These are phyloP conservation scores for Komagataella pseudopastoris DNA, from an alignment of 805 yeast genomes.

Conservation along the genomic window DNA sequence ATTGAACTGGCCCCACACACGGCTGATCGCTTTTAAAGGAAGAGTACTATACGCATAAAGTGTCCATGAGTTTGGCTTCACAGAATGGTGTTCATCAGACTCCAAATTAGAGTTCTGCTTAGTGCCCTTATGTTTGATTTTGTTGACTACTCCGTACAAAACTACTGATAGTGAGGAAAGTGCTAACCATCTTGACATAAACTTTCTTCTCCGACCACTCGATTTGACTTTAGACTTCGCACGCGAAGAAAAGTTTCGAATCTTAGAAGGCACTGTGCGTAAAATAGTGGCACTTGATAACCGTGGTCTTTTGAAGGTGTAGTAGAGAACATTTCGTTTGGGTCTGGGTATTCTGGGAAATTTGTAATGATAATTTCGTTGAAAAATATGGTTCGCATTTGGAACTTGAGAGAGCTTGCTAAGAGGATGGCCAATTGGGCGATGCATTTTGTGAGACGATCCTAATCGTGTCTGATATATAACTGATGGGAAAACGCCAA, in stretches of 20 bases:
- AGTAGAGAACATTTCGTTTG: slow-evolving; percentile 37
- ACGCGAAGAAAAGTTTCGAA: slow-evolving; percentile 11
- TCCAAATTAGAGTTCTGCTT: slow-evolving; percentile 11
- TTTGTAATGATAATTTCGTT: slow-evolving; percentile 16
- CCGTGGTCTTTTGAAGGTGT: slow-evolving; percentile 12
- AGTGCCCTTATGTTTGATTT: slow-evolving; percentile 8
- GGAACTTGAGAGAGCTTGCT: neutral
- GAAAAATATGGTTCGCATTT: neutral
- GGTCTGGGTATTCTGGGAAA: slow-evolving; percentile 47
- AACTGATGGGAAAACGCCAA: neutral
- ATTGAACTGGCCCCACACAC: slow-evolving; percentile 92
- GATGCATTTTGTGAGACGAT: neutral
- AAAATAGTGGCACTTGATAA: neutral
- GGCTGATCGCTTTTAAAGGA: slow-evolving; percentile 81
- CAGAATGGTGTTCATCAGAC: slow-evolving; percentile 18
- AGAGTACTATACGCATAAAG: slow-evolving; percentile 79
- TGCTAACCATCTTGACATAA: slow-evolving; percentile 37
- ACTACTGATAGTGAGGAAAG: slow-evolving; percentile 37
- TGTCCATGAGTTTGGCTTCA: slow-evolving; percentile 73
- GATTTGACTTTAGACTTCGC: slow-evolving; percentile 2
- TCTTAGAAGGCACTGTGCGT: slow-evolving; percentile 7
- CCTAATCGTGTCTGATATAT: neutral
- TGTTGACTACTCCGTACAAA: slow-evolving; percentile 35
- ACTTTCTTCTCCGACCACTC: slow-evolving; percentile 16
- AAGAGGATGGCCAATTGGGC: neutral